Percentiles rank a stretch among this genome's conserved stretches.
Evolutionary conservation across 129 eudicot genomes (phyloP).

Genomic region (Artemisia tridentata): DNA sequence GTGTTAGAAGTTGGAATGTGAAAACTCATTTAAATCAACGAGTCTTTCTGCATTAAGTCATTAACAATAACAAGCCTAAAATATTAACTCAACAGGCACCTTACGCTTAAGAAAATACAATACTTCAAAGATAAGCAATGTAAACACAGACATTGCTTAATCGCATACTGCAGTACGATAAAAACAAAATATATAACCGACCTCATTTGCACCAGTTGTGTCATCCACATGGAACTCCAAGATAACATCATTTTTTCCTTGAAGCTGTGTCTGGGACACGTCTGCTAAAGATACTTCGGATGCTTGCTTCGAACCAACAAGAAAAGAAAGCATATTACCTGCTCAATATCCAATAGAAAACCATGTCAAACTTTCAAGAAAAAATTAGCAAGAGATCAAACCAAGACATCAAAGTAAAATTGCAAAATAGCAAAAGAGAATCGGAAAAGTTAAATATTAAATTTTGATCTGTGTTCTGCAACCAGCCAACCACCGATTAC

Average conservation of each 20-base stretch:
- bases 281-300: constrained; percentile 92
- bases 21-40: too few species aligned
- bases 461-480: constrained; percentile 3
- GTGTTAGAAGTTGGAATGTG: too few species aligned
- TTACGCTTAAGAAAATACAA: background rate
- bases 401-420: background rate
- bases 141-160: background rate
- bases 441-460: background rate
- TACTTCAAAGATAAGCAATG: constrained; percentile 9
- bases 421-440: background rate
- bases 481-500: too few species aligned
- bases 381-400: background rate
- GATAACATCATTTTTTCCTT: constrained; percentile 95
- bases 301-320: constrained; percentile 85
- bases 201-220: constrained; percentile 98
- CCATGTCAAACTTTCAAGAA: background rate
- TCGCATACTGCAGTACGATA: background rate
- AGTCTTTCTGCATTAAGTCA: too few species aligned
- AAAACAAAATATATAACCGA: constrained; percentile 15
- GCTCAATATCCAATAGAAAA: constrained; percentile 12
- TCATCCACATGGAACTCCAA: constrained; percentile 99
- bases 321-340: constrained; percentile 87
- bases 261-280: constrained; percentile 90
- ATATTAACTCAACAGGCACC: background rate
- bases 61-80: too few species aligned